Evolutionary conservation across 192 early-diverging fungal genomes (phyloP).

Genomic region (Entomortierella parvispora): DNA sequence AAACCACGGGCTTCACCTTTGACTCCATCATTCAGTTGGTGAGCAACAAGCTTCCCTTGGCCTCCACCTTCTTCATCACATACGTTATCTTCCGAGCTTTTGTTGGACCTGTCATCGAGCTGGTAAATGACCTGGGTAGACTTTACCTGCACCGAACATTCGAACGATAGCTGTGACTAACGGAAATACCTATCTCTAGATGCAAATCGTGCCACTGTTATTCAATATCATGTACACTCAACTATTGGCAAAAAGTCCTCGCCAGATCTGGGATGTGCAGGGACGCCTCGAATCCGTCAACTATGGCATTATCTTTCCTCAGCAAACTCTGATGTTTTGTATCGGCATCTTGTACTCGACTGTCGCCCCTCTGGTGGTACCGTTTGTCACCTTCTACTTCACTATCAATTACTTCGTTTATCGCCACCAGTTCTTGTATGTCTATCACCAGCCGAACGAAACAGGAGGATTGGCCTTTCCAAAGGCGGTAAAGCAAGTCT

Average conservation of each 20-base stretch:
- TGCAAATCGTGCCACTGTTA: conserved; percentile 75
- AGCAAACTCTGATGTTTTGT: conserved; percentile 72
- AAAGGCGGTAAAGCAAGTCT: conserved; percentile 67
- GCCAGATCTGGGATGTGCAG: conserved; percentile 66
- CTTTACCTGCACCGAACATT: no score
- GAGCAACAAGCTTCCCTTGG: conserved; percentile 73
- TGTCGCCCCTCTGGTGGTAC: conserved; percentile 82
- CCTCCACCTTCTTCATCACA: conserved; percentile 85
- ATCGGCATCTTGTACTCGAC: conserved; percentile 82
- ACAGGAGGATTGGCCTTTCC: conserved; percentile 76
- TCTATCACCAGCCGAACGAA: conserved; percentile 66
- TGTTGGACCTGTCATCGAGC: conserved; percentile 69
- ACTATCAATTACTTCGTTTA: conserved; percentile 78
- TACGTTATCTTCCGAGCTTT: conserved; percentile 84
- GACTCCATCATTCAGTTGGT: conserved; percentile 56
- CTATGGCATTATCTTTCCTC: conserved; percentile 72
- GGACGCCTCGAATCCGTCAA: conserved; percentile 59
- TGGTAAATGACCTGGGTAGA: conserved; percentile 17
- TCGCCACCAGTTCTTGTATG: conserved; percentile 84
- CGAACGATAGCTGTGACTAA: no score
- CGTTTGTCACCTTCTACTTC: conserved; percentile 82
- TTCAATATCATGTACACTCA: conserved; percentile 64
- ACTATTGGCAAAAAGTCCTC: conserved; percentile 78
- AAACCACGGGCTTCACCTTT: conserved; percentile 51
- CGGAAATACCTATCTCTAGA: no score